Percentiles rank a stretch among this genome's conserved stretches.
These are phyloP conservation scores for Pochonia chlamydosporia DNA, from an alignment of 2,329 filamentous ascomycete genomes.

Conservation along the genomic window DNA sequence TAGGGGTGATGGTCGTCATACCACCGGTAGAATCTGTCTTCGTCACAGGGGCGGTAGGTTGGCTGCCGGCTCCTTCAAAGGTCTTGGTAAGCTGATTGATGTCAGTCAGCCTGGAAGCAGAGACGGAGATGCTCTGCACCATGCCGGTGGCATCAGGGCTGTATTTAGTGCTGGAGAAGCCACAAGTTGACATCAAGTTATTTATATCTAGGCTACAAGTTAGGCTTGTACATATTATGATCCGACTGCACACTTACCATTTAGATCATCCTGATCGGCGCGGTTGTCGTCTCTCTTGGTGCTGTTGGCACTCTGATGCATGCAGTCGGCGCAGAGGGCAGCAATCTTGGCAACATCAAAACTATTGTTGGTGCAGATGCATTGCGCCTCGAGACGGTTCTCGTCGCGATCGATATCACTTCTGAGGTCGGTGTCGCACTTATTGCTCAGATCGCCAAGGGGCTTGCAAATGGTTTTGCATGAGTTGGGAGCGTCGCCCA, in stretches of 20 bases:
- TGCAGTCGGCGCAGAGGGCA: conserved; percentile 31
- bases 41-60: not conserved
- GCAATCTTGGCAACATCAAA: conserved; percentile 31
- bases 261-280: conserved; percentile 12
- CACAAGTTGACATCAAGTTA: conserved; percentile 27
- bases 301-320: conserved; percentile 23
- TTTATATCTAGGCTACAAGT: conserved; percentile 24
- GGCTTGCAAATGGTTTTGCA: conserved; percentile 32
- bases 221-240: not conserved
- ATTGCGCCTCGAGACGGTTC: conserved; percentile 31
- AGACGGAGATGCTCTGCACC: conserved; percentile 23
- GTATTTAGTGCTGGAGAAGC: conserved; percentile 27
- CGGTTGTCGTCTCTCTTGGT: conserved; percentile 12
- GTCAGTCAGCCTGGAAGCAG: conserved; percentile 25
- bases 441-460: conserved; percentile 26
- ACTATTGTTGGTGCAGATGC: conserved; percentile 34
- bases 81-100: conserved; percentile 29
- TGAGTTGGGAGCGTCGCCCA: conserved; percentile 26
- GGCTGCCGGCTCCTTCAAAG: conserved; percentile 10
- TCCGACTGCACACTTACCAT: conserved; percentile 13
- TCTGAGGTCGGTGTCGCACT: conserved; percentile 27
- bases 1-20: not conserved
- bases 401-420: conserved; percentile 26
- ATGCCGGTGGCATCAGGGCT: conserved; percentile 18
- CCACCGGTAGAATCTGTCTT: not conserved